Conservation (phyloP, 768 basidiomycete species). For the Boletus edulis region DNA sequence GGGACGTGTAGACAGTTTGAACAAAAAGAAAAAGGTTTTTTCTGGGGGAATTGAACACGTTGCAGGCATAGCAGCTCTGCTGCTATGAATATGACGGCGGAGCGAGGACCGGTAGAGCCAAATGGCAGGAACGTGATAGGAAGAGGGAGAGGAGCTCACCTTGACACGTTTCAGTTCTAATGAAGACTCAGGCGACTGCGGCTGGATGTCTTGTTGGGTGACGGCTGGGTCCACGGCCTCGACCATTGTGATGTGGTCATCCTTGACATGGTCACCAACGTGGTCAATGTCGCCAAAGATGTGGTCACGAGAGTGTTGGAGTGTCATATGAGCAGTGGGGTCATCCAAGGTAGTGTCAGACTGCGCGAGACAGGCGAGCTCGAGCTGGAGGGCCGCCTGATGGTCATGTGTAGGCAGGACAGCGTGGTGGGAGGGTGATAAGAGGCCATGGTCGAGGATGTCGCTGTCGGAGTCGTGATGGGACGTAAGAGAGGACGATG, state of each 20-base stretch:
- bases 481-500: slow-evolving; percentile 28
- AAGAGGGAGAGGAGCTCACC: slow-evolving; percentile 42
- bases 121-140: slow-evolving; percentile 14
- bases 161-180: slow-evolving; percentile 86
- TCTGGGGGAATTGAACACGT: slow-evolving; percentile 19
- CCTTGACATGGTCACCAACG: slow-evolving; percentile 33
- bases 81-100: slow-evolving; percentile 20
- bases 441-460: slow-evolving; percentile 33
- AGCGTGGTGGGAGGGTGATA: slow-evolving; percentile 31
- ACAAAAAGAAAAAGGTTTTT: slow-evolving; percentile 13
- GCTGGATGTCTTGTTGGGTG: slow-evolving; percentile 53
- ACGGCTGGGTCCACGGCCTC: slow-evolving; percentile 38
- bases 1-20: slow-evolving; percentile 14
- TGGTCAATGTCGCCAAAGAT: slow-evolving; percentile 34
- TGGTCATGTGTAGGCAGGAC: slow-evolving; percentile 30
- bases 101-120: slow-evolving; percentile 15
- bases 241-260: slow-evolving; percentile 32
- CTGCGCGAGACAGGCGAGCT: slow-evolving; percentile 27
- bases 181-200: slow-evolving; percentile 62
- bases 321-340: slow-evolving; percentile 25
- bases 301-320: slow-evolving; percentile 31
- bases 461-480: slow-evolving; percentile 29
- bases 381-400: slow-evolving; percentile 29
- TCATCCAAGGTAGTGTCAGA: slow-evolving; percentile 28
- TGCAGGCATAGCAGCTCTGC: slow-evolving; percentile 23